Evolutionary conservation across 306 rosid species (phyloP), one percentile per base, ranked within the genome.

Genomic region (Gynostemma pentaphyllum): DNA sequence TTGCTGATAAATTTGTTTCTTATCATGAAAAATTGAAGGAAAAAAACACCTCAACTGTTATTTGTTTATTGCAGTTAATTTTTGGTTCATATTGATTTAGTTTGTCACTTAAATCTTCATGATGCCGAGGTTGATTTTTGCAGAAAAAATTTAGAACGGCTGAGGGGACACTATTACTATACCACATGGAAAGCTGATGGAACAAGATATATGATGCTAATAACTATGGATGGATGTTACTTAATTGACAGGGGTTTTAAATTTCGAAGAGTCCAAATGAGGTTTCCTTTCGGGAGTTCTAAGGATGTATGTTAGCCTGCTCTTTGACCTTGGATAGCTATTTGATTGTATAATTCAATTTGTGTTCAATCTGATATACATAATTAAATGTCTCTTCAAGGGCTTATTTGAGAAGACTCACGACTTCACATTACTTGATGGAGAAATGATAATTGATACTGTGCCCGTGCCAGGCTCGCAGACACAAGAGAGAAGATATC

Each of bases 121-220:
- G 64, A 59, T 59, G 37, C 13, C 21, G 36, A 41, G 61, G 40
- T 71, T 63, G 24, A 75, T 23, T 73, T 12, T 21, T 82, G 65
- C 88, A 90, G 97, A 82, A 95, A 85, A 1, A 90, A 90, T 75
- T 79, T 90, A 62, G 94, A 86, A 76, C 79, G 87, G 71, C 78
- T 90, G 75, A 77, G 92, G 73, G 96, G 87, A 63, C 97, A 95
- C 26, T 90, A 87, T 73, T 90, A 90, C 72, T 90, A 90, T 81
- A 96, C 97, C 64, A 90, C 97, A 13, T 90, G 97, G 97, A 90
- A 90, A 85, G 97, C 97, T 75, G 95, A 90, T 70, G 97, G 97
- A 74, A 90, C 97, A 24, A 79, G 97, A 73, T 90, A 90, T 76
- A 90, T 90, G 97, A 87, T 90, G 97, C 82, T 87, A 67, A 85